Base-by-base conservation (phyloP, 1,284 basidiomycete species). In the Hemileia vastatrix region DNA sequence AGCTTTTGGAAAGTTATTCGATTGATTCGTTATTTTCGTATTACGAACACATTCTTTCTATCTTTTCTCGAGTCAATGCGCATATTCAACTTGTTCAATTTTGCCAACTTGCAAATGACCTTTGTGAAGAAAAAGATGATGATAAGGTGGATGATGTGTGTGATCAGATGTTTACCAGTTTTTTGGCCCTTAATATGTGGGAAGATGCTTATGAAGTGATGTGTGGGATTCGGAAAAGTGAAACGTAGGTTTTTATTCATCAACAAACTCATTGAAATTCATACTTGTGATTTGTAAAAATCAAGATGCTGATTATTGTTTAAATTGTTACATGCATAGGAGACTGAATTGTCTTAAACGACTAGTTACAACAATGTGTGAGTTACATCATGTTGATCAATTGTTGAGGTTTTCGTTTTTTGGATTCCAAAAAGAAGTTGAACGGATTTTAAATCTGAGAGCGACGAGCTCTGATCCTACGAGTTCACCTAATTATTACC, bases 401-500 rank as follows among this genome's bases (percentile, higher is more conserved):
- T 80, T 98, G 15, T 84, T 93, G 74, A 79, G 83, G 9, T 86
- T 92, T 72, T 90, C 88, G 70, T 97, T 97, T 74, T 82, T 86
- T 21, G 89, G 86, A 0, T 81, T 94, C 67, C 84, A 87, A 63
- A 84, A 86, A 61, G 89, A 95, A 72, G 87, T 98, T 24, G 92
- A 96, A 78, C 84, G 84, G 57, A 85, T 87, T 18, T 80, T 99
- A 52, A 84, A 87, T 45, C 97, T 95, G 81, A 95, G 96, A 77
- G 90, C 91, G 8, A 83, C 93, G 65, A 95, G 97, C 76, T 87
- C 86, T 19, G 89, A 97, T 78, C 91, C 94, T 50, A 82, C 89
- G 56, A 79, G 85, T 47, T 82, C 81, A 48, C 93, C 93, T 0
- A 87, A 86, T 73, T 98, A 96, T 79, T 88, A 91, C 54, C 83